These are phyloP conservation scores for Saccharomyces hybrid DNA, from an alignment of 1,139 yeast genomes.

Conservation along the genomic window DNA sequence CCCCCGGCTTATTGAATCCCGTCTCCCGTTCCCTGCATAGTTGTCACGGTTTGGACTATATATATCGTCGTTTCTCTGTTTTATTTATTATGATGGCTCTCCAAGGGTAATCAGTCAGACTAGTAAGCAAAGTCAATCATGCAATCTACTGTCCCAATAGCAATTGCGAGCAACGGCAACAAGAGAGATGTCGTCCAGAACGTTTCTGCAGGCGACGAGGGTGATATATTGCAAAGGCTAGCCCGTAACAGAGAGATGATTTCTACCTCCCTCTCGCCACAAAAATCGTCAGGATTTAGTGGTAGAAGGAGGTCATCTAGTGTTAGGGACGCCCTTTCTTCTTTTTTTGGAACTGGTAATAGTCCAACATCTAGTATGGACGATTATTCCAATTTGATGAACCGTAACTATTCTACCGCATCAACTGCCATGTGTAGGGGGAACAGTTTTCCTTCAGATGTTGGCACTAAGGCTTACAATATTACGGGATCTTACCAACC, in stretches of 20 bases:
- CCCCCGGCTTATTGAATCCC: not conserved
- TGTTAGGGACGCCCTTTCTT: not conserved
- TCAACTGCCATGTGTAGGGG: not conserved
- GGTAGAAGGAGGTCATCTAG: not conserved
- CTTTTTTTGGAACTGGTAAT: not conserved
- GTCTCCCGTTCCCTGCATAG: not conserved
- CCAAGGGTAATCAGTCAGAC: not conserved
- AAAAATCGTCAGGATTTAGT: not conserved
- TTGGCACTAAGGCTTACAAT: not conserved
- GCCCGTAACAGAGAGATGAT: not conserved
- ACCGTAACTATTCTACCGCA: not conserved
- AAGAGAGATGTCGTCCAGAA: not conserved
- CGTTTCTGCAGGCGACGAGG: not conserved
- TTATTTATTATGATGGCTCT: not conserved
- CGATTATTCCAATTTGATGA: not conserved
- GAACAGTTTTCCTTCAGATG: not conserved
- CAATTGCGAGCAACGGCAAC: not conserved
- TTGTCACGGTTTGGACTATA: not conserved
- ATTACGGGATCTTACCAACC: not conserved
- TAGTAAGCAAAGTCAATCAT: not conserved
- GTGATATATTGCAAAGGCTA: not conserved
- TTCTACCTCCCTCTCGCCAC: not conserved
- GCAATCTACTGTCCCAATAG: not conserved
- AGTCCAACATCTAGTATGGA: not conserved
- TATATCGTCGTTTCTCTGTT: not conserved